Evolutionary conservation across 345 rosid species (phyloP).

Genomic region (Linum lewisii): DNA sequence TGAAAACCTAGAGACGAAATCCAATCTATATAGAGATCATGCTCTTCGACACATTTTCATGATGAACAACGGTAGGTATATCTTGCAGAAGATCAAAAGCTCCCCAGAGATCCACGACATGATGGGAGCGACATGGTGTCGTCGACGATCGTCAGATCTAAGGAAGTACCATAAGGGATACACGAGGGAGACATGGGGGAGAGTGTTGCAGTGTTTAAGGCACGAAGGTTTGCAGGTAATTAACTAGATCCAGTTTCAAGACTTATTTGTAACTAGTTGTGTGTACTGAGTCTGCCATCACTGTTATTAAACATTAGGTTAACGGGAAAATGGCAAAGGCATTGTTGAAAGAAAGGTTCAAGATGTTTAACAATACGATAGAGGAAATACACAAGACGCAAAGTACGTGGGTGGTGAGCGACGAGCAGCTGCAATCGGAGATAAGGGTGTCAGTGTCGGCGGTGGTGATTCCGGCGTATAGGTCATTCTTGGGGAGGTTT

Average conservation of each 20-base stretch:
- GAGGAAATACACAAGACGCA: constrained; percentile 9
- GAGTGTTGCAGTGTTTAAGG: constrained; percentile 2
- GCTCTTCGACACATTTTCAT: neutral
- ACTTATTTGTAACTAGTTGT: too few species aligned
- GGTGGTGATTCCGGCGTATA: constrained; percentile 7
- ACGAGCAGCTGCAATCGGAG: constrained; percentile 7
- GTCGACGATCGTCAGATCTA: constrained; percentile 1
- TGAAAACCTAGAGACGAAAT: constrained; percentile 12
- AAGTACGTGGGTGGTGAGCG: constrained; percentile 9
- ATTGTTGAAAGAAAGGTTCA: constrained; percentile 4
- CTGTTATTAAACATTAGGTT: neutral
- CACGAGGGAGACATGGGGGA: constrained; percentile 8
- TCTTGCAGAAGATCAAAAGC: constrained; percentile 6
- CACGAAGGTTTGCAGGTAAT: constrained; percentile 4
- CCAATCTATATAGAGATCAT: neutral
- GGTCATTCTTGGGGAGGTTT: constrained; percentile 8
- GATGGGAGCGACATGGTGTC: constrained; percentile 8
- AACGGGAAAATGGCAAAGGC: constrained; percentile 1
- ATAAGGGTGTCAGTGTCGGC: constrained; percentile 4
- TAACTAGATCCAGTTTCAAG: too few species aligned
- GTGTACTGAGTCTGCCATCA: too few species aligned
- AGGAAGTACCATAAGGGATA: constrained; percentile 9
- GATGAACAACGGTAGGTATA: constrained; percentile 9
- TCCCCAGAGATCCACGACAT: constrained; percentile 4
- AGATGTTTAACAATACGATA: constrained; percentile 1